phyloP scores from a whole-genome alignment of 164 flowering plant genomes.

The Stephania cephalantha region DNA sequence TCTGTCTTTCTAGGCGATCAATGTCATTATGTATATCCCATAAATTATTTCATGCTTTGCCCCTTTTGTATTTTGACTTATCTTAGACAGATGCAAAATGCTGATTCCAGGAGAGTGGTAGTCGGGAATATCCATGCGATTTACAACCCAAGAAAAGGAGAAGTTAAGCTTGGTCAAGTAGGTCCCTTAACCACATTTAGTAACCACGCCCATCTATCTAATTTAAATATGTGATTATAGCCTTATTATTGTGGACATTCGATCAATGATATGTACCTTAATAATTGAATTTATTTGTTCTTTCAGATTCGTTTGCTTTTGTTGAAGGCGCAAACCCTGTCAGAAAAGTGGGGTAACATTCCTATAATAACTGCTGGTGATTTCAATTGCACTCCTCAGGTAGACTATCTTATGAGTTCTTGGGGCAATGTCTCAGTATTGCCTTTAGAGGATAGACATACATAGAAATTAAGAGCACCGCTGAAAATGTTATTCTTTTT shows the following conservation, averaged over 20 bases:
- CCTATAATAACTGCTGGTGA: constrained; percentile 57
- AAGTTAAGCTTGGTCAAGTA: constrained; percentile 57
- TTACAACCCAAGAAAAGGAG: constrained; percentile 44
- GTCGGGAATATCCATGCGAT: constrained; percentile 52
- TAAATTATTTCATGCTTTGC: neutral
- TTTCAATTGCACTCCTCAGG: constrained; percentile 59
- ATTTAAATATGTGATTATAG: neutral
- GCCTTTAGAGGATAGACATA: neutral
- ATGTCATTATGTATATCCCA: neutral
- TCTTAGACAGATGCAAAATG: constrained; percentile 39
- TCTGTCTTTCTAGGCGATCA: neutral
- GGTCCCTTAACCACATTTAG: constrained; percentile 11
- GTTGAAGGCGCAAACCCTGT: constrained; percentile 39
- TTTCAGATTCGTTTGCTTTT: constrained; percentile 42
- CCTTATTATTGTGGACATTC: neutral
- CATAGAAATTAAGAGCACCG: neutral
- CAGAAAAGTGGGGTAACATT: constrained; percentile 43
- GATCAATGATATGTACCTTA: neutral
- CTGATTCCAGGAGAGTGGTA: constrained; percentile 30
- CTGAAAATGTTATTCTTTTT: constrained; percentile 8
- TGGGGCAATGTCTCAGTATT: neutral
- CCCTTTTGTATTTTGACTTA: constrained; percentile 21
- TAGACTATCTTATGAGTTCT: constrained; percentile 12
- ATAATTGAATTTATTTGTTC: constrained; percentile 1
- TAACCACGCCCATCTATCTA: neutral